Evolutionary conservation across 2,329 filamentous ascomycete species (phyloP).

Genomic region (Hymenoscyphus fraxineus): DNA sequence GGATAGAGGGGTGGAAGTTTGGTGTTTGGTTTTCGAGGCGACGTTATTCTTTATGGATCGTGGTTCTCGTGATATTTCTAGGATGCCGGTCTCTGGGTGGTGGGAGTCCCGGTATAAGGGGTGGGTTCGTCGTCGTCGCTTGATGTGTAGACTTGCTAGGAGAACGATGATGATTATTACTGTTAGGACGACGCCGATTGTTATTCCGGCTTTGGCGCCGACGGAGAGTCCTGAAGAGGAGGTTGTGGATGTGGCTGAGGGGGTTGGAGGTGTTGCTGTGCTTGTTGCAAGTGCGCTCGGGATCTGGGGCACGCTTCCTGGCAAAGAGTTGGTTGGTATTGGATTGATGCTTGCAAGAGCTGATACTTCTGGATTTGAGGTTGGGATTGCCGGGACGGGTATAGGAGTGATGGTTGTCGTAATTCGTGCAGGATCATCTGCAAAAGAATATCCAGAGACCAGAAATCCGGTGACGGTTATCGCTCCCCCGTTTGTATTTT

Average conservation of each 20-base stretch:
- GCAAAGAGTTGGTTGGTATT: neutral
- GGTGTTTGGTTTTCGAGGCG: neutral
- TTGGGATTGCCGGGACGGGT: neutral
- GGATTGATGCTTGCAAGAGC: neutral
- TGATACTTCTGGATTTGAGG: slow-evolving; percentile 2
- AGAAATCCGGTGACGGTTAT: slow-evolving; percentile 10
- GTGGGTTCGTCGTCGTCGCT: slow-evolving; percentile 6
- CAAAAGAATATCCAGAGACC: slow-evolving; percentile 9
- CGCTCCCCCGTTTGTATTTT: neutral
- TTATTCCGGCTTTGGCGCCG: slow-evolving; percentile 18
- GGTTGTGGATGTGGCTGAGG: neutral
- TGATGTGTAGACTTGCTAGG: slow-evolving; percentile 9
- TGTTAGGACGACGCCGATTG: slow-evolving; percentile 7
- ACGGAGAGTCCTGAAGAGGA: slow-evolving; percentile 8
- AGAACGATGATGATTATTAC: neutral
- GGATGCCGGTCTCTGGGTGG: neutral
- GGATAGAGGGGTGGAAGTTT: neutral
- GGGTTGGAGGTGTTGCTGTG: neutral
- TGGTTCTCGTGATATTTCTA: slow-evolving; percentile 12
- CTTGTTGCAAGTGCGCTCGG: neutral
- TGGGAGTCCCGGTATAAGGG: neutral
- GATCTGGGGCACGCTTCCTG: neutral
- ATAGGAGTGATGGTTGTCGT: neutral
- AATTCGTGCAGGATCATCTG: slow-evolving; percentile 3
- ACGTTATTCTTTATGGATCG: slow-evolving; percentile 7